These are phyloP conservation scores for Penicillium macrosclerotiorum DNA, from an alignment of 495 filamentous ascomycete species.

Conservation along the genomic window DNA sequence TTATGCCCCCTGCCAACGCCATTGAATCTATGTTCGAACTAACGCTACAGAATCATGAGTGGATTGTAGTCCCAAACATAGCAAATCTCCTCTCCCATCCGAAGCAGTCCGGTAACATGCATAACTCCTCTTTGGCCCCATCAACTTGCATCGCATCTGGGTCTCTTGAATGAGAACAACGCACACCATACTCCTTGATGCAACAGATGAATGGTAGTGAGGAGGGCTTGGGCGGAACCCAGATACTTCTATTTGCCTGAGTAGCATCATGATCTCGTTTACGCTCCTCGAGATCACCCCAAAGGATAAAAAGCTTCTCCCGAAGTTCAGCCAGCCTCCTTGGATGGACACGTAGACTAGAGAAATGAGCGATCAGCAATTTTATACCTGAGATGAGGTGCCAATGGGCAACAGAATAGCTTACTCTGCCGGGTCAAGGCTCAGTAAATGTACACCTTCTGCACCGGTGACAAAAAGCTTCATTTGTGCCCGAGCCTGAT, in stretches of 20 bases:
- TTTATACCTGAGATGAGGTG: neutral
- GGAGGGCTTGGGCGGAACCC: conserved; percentile 13
- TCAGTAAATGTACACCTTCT: conserved; percentile 64
- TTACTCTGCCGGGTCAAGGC: conserved; percentile 67
- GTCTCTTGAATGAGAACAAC: conserved; percentile 28
- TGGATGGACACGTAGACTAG: conserved; percentile 54
- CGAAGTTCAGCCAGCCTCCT: conserved; percentile 49
- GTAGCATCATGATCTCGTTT: conserved; percentile 33
- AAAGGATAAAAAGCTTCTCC: conserved; percentile 75
- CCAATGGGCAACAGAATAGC: conserved; percentile 9
- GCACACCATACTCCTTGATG: conserved; percentile 55
- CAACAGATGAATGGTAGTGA: conserved; percentile 38
- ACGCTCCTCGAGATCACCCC: conserved; percentile 80
- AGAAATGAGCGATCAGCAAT: conserved; percentile 1
- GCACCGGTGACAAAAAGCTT: conserved; percentile 65
- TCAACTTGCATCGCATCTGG: conserved; percentile 22
- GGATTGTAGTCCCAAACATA: conserved; percentile 48
- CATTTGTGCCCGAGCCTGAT: conserved; percentile 42
- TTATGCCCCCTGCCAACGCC: neutral
- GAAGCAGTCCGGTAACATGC: conserved; percentile 33
- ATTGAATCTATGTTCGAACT: neutral
- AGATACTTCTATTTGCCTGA: neutral
- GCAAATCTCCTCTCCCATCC: conserved; percentile 52
- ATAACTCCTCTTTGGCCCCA: conserved; percentile 15
- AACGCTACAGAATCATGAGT: conserved; percentile 8